Evolutionary conservation across 179 eudicot species (phyloP), one percentile per base, ranked within the genome.

Genomic region (Heliamphora pulchella): DNA sequence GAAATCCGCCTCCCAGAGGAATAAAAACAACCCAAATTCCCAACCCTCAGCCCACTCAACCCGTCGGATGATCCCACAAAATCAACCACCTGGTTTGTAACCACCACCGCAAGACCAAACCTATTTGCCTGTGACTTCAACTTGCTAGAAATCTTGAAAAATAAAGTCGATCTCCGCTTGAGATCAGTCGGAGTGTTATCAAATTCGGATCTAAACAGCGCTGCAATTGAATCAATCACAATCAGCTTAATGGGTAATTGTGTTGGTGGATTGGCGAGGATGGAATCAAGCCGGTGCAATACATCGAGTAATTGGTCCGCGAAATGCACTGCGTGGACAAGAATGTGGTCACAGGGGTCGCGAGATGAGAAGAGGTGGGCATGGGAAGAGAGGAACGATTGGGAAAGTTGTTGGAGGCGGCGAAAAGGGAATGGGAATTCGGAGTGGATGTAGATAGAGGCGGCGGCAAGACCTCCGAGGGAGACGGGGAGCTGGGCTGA

Each of bases 61-160:
- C 86, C 90, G 0, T 77, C 91, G 51, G 78, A 46, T 10, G 78
- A 59, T 48, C 80, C 94, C 81, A 93, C 79, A 70, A 86, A 83
- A 89, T 94, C 98, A 72, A 86, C 91, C 51, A 94, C 98, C 78
- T 94, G 98, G 79, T 94, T 94, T 0, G 94, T 93, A 43, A 94
- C 82, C 78, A 94, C 93, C 10, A 94, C 91, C 0, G 92, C 98
- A 70, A 94, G 76, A 65, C 92, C 92, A 88, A 86, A 93, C 83
- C 82, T 86, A 66, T 77, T 78, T 18, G 98, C 98, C 22, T 80
- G 75, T 14, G 67, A 80, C 86, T 83, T 90, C 86, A 94, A 82
- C 83, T 80, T 89, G 22, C 88, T 85, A 0, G 97, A 87, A 74
- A 93, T 87, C 89, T 88, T 90, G 69, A 91, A 94, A 81, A 94